Evolutionary conservation across 306 rosid genomes (phyloP), one percentile per base, ranked within the genome.

Genomic region (Hylodesmum podocarpum): DNA sequence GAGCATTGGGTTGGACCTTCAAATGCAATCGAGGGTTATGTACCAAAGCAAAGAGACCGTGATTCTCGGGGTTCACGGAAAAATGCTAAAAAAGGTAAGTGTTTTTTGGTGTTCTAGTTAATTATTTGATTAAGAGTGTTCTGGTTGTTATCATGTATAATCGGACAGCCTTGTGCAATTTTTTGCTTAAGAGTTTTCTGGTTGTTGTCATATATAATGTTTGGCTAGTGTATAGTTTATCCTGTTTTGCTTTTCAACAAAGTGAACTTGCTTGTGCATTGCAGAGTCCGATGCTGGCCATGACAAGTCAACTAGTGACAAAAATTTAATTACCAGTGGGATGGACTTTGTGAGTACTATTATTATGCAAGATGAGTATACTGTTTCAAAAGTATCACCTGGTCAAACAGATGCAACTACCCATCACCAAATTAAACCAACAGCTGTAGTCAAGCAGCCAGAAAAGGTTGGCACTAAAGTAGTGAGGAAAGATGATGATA

Each of bases 11-110:
- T 66, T 86, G 97, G 97, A 78, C 97, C 97, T 21, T 89, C 99
- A 43, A 89, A 90, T 90, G 97, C 99, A 19, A 90, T 95, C 76
- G 97, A 95, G 84, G 97, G 99, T 8, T 92, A 95, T 84, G 88
- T 95, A 11, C 99, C 97, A 1, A 82, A 82, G 75, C 84, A 68
- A 51, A 84, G 84, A 68, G 87, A 89, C 8, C 53, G 66, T 31
- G 61, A 43, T 43, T 58, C 73, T 19, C 83, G 76, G 85, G 75
- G 77, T 21, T 80, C 82, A 69, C 63, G 47, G 37, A 92, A 83
- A 74, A 83, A 61, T 82, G 71, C 13, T 37, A 88, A 85, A 70
- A 81, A 83, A 87, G 91, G 97, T 90, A 80, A 82, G 88, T 72
- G 61, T 70, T 68, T 71, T 61, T 47, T 41, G 29, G 58, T 34